Conservation (phyloP, 164 flowering plant species). For the Stephania japonica region DNA sequence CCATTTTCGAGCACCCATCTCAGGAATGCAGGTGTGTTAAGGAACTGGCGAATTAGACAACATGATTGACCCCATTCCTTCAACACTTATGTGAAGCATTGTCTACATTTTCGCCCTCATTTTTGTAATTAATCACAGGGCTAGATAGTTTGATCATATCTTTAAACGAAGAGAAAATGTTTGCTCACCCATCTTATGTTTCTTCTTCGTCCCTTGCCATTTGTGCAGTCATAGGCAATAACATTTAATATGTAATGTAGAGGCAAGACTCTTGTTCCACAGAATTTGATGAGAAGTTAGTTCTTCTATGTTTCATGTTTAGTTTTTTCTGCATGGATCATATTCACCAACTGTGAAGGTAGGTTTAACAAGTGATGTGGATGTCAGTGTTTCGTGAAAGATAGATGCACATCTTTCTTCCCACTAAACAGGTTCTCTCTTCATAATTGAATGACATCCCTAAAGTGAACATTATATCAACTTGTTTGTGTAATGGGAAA, state of each 20-base stretch:
- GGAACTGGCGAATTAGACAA: constrained; percentile 20
- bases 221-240: constrained; percentile 3
- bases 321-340: not conserved
- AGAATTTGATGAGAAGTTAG: not conserved
- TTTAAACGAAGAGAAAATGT: too few species aligned
- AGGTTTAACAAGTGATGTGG: not conserved
- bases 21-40: constrained; percentile 66
- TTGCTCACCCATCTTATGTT: not conserved
- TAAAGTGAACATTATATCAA: too few species aligned
- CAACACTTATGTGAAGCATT: not conserved
- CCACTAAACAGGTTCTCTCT: too few species aligned
- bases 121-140: not conserved
- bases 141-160: too few species aligned
- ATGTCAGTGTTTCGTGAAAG: not conserved
- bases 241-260: not conserved
- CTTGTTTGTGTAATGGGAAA: too few species aligned
- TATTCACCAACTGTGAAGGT: not conserved
- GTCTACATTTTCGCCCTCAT: not conserved
- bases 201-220: not conserved
- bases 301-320: not conserved
- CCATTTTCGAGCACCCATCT: constrained; percentile 60
- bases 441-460: too few species aligned
- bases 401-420: too few species aligned
- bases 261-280: not conserved
- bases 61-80: not conserved